These are phyloP conservation scores for Beauveria caledonica DNA, from an alignment of 2,329 filamentous ascomycete genomes.

Conservation along the genomic window DNA sequence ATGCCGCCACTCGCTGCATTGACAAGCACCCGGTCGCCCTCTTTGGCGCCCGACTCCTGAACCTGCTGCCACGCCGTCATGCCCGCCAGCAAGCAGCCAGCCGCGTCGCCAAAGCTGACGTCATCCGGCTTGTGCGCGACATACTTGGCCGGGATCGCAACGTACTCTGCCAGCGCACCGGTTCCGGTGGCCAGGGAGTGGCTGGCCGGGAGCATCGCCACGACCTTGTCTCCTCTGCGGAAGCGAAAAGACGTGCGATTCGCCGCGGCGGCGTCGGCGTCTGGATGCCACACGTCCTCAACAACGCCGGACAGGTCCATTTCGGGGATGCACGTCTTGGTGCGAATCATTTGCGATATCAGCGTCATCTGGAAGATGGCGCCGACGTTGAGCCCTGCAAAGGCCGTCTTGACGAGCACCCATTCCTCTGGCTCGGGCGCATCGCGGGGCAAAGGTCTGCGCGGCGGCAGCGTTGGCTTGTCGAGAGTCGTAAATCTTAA, in stretches of 20 bases:
- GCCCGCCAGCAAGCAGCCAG: constrained; percentile 30
- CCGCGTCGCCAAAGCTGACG: constrained; percentile 25
- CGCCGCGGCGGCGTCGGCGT: constrained; percentile 4
- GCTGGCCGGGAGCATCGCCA: constrained; percentile 30
- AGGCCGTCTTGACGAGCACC: constrained; percentile 33
- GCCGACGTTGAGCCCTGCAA: constrained; percentile 38
- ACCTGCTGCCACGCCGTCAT: constrained; percentile 32
- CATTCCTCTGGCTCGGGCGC: constrained; percentile 24
- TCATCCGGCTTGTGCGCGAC: constrained; percentile 24
- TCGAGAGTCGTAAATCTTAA: constrained; percentile 19
- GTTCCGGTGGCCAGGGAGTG: constrained; percentile 26
- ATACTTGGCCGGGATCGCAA: constrained; percentile 27
- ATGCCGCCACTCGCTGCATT: constrained; percentile 45
- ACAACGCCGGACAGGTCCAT: constrained; percentile 36
- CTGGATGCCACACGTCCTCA: constrained; percentile 25
- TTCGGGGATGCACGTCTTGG: constrained; percentile 29
- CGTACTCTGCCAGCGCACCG: constrained; percentile 32
- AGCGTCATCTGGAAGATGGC: constrained; percentile 34
- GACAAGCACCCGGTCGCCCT: constrained; percentile 34
- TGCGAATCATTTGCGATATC: constrained; percentile 30
- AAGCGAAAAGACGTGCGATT: constrained; percentile 16
- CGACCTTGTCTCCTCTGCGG: constrained; percentile 25
- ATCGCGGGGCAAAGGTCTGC: constrained; percentile 21
- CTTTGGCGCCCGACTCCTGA: constrained; percentile 27
- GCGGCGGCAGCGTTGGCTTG: constrained; percentile 19